A percentile compares a stretch with the other conserved stretches of the same genome.
These are phyloP conservation scores for Cordyceps militaris DNA, from an alignment of 2,329 filamentous ascomycete species.

Conservation along the genomic window DNA sequence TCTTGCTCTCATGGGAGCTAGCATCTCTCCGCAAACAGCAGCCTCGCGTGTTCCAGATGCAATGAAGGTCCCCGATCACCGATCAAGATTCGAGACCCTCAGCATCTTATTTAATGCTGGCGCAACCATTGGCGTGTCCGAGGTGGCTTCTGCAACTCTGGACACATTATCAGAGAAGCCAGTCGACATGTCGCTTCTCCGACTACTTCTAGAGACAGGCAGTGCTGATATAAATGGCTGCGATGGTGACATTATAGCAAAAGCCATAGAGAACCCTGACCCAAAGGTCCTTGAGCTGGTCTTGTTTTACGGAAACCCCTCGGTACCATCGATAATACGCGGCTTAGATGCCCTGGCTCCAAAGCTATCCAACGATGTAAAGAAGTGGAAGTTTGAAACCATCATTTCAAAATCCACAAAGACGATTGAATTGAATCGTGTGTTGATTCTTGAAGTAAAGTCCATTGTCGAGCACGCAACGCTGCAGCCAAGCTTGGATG, in stretches of 20 bases:
- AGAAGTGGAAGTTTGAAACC: constrained; percentile 42
- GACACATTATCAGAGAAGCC: constrained; percentile 36
- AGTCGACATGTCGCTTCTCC: constrained; percentile 43
- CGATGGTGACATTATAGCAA: constrained; percentile 35
- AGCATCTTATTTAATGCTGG: constrained; percentile 39
- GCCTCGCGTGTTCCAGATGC: constrained; percentile 41
- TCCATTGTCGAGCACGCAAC: constrained; percentile 32
- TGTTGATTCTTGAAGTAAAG: constrained; percentile 46
- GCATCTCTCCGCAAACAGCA: constrained; percentile 39
- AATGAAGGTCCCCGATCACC: constrained; percentile 37
- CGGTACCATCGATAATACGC: constrained; percentile 33
- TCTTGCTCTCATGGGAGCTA: constrained; percentile 38
- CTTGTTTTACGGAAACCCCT: constrained; percentile 39
- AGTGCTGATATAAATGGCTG: constrained; percentile 46
- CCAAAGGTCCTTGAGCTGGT: constrained; percentile 42
- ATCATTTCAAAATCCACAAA: constrained; percentile 38
- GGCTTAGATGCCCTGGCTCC: constrained; percentile 37
- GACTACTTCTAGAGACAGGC: constrained; percentile 42
- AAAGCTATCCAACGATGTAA: constrained; percentile 37
- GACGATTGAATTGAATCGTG: constrained; percentile 35
- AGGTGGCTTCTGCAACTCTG: constrained; percentile 38
- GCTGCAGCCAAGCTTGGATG: constrained; percentile 33
- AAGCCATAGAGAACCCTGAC: constrained; percentile 37
- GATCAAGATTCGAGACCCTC: constrained; percentile 39
- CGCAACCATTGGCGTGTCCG: constrained; percentile 33